Evolutionary conservation across 495 filamentous ascomycete species (phyloP), one percentile per base, ranked within the genome.

Genomic region (Penicillium cataractarum): DNA sequence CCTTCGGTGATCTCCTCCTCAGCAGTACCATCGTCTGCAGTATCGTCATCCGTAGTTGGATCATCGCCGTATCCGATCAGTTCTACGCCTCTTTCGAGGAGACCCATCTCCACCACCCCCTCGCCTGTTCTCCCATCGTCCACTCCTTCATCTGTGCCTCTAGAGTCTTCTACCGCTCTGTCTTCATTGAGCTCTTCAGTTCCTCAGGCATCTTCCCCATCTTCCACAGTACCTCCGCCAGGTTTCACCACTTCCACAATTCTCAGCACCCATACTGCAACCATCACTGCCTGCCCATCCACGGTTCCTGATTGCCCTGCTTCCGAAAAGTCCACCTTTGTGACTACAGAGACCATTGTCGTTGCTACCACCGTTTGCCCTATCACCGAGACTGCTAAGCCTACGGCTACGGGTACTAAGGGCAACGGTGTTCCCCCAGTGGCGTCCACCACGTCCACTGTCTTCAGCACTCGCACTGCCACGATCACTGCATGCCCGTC

Each of bases 401-500:
- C 44, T 26, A 48, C 44, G 3, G 21, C 44, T 10, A 48, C 22
- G 3, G 27, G 26, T 15, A 48, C 22, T 15, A 7, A 26, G 7
- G 1, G 0, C 21, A 48, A 26, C 9, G 12, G 22, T 15, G 21
- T 19, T 2, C 40, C 40, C 4, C 0, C 19, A 1, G 40, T 10
- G 15, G 21, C 4, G 6, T 48, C 6, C 6, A 76, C 71, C 2
- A 79, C 75, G 22, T 78, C 75, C 4, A 77, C 75, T 13, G 56
- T 79, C 50, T 75, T 73, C 59, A 68, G 68, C 33, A 79, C 76
- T 7, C 63, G 66, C 15, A 65, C 64, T 40, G 46, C 58, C 64
- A 79, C 76, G 13, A 71, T 76, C 61, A 78, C 75, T 24, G 65
- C 68, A 46, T 77, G 76, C 64, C 63, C 63, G 6, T 54, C 71